Evolutionary conservation across 305 asterid genomes (phyloP), one percentile per base, ranked within the genome.

Genomic region (Fraxinus ornus): DNA sequence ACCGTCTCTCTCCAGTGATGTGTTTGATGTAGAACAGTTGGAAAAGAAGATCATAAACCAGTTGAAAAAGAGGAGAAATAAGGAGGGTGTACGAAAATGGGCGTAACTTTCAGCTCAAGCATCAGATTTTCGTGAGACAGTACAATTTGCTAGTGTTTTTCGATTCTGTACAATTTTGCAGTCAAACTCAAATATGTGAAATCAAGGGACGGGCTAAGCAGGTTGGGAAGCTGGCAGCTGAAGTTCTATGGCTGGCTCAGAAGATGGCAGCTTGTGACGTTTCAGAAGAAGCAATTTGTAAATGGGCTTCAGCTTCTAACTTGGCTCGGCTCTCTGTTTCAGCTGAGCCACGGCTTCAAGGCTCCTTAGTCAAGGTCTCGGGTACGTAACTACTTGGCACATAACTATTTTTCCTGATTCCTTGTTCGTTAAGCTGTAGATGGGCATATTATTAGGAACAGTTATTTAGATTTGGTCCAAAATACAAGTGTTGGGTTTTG

Each of bases 291-390:
- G 98, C 97, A 35, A 90, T 94, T 78, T 80, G 80, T 44, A 90
- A 78, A 88, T 95, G 99, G 98, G 94, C 95, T 32, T 80, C 91
- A 68, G 95, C 94, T 77, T 82, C 90, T 3, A 91, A 89, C 8
- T 81, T 95, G 89, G 97, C 97, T 81, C 83, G 90, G 95, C 91
- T 94, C 10, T 88, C 94, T 83, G 82, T 95, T 0, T 85, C 90
- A 17, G 90, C 97, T 77, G 98, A 94, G 87, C 94, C 94, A 35
- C 88, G 95, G 57, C 91, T 93, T 9, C 98, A 95, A 83, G 94
- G 94, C 37, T 88, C 90, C 41, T 75, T 95, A 9, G 95, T 95
- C 75, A 93, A 92, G 88, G 88, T 92, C 78, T 90, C 97, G 77
- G 98, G 98, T 91, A 84, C 68, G 19, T 1, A 47, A 10, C 30